Conservation (phyloP, 192 early-diverging fungal genomes). For the Gaertneriomyces semiglobifer region DNA sequence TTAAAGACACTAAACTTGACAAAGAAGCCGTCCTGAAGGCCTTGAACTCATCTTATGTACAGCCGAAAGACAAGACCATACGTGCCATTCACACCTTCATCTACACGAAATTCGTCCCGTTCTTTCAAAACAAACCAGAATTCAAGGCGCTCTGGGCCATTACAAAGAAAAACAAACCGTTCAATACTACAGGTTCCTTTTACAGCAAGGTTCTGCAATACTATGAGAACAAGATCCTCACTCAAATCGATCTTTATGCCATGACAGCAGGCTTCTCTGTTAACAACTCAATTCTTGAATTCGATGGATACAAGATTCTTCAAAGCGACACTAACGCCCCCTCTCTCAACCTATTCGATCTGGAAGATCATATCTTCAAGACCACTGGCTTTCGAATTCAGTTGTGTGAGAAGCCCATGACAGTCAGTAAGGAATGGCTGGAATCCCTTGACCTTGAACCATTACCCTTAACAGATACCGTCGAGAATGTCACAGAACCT, state of each 20-base stretch:
- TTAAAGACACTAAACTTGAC: background rate
- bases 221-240: background rate
- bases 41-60: background rate
- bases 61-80: background rate
- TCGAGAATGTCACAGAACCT: background rate
- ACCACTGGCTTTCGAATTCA: background rate
- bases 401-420: background rate
- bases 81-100: background rate
- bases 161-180: background rate
- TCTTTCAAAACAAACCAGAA: background rate
- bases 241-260: background rate
- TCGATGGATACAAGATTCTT: background rate
- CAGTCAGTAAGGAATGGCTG: background rate
- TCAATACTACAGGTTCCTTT: background rate
- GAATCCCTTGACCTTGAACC: no score
- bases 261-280: background rate
- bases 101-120: background rate
- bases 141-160: slow-evolving; percentile 2
- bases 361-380: background rate
- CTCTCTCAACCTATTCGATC: background rate
- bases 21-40: slow-evolving; percentile 3
- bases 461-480: background rate
- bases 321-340: background rate
- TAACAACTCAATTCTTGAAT: background rate
- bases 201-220: slow-evolving; percentile 6